Percentiles rank a stretch among this genome's conserved stretches.
Evolutionary conservation across 768 basidiomycete species (phyloP).

Genomic region (Boletus edulis): DNA sequence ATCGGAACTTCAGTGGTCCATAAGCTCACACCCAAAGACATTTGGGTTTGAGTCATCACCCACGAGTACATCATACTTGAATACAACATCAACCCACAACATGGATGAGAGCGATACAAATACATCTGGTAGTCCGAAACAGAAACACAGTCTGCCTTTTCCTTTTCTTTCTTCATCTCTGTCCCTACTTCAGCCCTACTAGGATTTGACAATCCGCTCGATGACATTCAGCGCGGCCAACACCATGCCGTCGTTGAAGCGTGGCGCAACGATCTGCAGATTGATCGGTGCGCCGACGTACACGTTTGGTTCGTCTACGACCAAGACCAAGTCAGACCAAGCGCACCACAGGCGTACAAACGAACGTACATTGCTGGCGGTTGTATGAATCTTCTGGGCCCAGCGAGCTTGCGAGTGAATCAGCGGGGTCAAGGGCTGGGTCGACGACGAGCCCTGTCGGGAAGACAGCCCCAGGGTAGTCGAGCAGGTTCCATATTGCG

Average conservation of each 20-base stretch:
- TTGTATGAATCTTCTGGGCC: slow-evolving; percentile 23
- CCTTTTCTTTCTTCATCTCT: not conserved
- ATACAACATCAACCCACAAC: too few species aligned
- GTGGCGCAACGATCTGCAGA: slow-evolving; percentile 23
- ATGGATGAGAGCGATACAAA: not conserved
- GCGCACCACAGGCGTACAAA: not conserved
- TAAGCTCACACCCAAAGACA: too few species aligned
- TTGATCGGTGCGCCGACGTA: slow-evolving; percentile 19
- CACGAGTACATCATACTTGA: too few species aligned
- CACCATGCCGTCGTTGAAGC: slow-evolving; percentile 28
- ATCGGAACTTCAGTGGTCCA: too few species aligned
- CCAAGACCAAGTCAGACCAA: not conserved
- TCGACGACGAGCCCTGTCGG: slow-evolving; percentile 38
- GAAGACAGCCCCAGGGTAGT: slow-evolving; percentile 44
- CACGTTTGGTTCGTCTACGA: slow-evolving; percentile 20
- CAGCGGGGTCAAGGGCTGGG: slow-evolving; percentile 21
- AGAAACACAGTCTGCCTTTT: not conserved
- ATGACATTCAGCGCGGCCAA: slow-evolving; percentile 24
- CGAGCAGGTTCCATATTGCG: slow-evolving; percentile 42
- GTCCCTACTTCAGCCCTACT: not conserved
- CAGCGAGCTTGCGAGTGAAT: slow-evolving; percentile 8
- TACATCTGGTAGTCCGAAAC: not conserved
- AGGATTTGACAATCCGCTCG: slow-evolving; percentile 25
- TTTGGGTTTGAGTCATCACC: too few species aligned
- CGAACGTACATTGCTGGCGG: slow-evolving; percentile 15